Evolutionary conservation across 1,139 yeast species (phyloP).

Genomic region (Yamadazyma jaroonii): DNA sequence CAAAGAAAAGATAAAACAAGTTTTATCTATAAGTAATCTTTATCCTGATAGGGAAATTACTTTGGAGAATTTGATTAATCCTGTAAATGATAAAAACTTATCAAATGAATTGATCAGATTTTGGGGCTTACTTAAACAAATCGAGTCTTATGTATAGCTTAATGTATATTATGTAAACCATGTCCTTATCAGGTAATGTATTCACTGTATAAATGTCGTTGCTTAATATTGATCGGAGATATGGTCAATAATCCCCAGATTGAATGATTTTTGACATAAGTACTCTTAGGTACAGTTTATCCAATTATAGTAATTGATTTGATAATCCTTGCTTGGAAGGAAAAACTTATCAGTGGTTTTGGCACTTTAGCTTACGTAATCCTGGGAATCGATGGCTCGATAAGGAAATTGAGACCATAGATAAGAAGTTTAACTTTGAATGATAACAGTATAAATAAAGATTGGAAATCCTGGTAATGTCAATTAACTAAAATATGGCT

Average conservation of each 20-base stretch:
- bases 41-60: constrained; percentile 37
- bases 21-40: constrained; percentile 22
- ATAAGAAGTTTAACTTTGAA: constrained; percentile 9
- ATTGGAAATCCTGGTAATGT: not conserved
- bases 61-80: constrained; percentile 37
- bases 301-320: too few relatives aligned
- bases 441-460: not conserved
- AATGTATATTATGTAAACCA: not conserved
- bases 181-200: too few relatives aligned
- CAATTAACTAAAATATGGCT: constrained; percentile 9
- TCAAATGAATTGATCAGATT: constrained; percentile 40
- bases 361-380: constrained; percentile 1
- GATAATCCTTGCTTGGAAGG: too few relatives aligned
- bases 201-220: too few relatives aligned
- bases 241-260: too few relatives aligned
- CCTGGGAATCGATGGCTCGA: constrained; percentile 7
- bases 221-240: too few relatives aligned
- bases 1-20: constrained; percentile 13
- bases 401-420: constrained; percentile 11
- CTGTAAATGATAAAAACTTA: constrained; percentile 35
- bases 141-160: constrained; percentile 8
- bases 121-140: constrained; percentile 23
- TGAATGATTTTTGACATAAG: not conserved
- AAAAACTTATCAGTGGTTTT: too few relatives aligned
- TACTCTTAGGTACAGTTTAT: too few relatives aligned